These are phyloP conservation scores for Bruguiera gymnorhiza DNA, from an alignment of 345 rosid genomes.

Conservation along the genomic window DNA sequence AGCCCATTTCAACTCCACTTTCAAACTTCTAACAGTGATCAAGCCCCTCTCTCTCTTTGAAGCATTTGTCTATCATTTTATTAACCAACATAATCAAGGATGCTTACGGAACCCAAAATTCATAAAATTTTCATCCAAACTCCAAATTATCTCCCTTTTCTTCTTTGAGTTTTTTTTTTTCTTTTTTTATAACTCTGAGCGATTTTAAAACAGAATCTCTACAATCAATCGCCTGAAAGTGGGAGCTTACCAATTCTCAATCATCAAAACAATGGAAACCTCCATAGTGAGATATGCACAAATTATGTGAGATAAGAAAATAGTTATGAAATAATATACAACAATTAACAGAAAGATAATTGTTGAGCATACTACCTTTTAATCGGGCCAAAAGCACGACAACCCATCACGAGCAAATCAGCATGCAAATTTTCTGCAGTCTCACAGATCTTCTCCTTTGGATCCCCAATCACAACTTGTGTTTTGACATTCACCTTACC, in stretches of 20 bases:
- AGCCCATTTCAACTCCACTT: background rate
- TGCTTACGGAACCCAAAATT: too few relatives aligned
- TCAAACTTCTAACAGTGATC: too few relatives aligned
- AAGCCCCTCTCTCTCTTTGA: too few relatives aligned
- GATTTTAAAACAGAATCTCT: too few relatives aligned
- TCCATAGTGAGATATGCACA: background rate
- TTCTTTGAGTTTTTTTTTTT: too few relatives aligned
- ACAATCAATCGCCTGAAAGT: too few relatives aligned
- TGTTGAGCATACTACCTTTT: constrained; percentile 48
- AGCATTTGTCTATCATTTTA: too few relatives aligned
- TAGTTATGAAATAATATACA: background rate
- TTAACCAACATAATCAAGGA: too few relatives aligned
- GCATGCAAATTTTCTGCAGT: constrained; percentile 52
- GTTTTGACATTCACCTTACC: constrained; percentile 60
- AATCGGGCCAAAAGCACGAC: constrained; percentile 73
- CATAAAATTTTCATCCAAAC: too few relatives aligned
- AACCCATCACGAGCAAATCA: constrained; percentile 82
- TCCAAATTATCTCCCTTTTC: too few relatives aligned
- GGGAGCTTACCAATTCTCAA: background rate
- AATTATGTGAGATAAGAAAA: background rate
- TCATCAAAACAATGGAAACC: background rate
- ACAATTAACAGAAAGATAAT: background rate
- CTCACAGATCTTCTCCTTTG: constrained; percentile 85
- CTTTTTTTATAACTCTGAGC: too few relatives aligned
- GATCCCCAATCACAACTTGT: constrained; percentile 71